Conservation (phyloP, 441 rosid species). For the Erodium trifolium region DNA sequence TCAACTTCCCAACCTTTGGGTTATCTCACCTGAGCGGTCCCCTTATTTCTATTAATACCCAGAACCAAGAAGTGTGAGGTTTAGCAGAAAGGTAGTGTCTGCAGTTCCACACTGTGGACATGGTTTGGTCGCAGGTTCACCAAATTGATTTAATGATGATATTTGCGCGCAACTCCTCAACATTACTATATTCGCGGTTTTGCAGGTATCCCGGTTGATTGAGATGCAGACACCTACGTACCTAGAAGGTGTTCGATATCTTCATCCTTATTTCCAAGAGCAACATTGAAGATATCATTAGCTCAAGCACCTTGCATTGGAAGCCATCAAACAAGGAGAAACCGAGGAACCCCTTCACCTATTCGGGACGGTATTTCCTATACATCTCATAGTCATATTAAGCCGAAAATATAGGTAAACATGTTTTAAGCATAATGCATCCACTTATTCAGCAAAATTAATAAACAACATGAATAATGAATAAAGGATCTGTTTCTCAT, state of each 20-base stretch:
- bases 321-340: neutral
- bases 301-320: neutral
- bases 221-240: conserved; percentile 88
- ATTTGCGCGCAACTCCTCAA: neutral
- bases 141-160: neutral
- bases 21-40: too few relatives aligned
- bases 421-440: too few relatives aligned
- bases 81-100: neutral
- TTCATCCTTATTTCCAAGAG: conserved; percentile 58
- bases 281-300: conserved; percentile 12
- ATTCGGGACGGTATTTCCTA: neutral
- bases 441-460: too few relatives aligned
- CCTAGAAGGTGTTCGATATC: conserved; percentile 53
- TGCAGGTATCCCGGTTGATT: conserved; percentile 75
- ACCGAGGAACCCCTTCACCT: conserved; percentile 1
- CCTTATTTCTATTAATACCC: too few relatives aligned
- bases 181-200: neutral
- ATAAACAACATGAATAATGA: too few relatives aligned
- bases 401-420: neutral
- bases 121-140: neutral
- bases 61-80: neutral
- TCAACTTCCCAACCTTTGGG: too few relatives aligned
- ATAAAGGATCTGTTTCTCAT: too few relatives aligned
- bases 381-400: neutral
- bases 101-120: neutral